A percentile compares a stretch with the other conserved stretches of the same genome.
Evolutionary conservation across 805 yeast genomes (phyloP).

Genomic region (Starmerella powellii): DNA sequence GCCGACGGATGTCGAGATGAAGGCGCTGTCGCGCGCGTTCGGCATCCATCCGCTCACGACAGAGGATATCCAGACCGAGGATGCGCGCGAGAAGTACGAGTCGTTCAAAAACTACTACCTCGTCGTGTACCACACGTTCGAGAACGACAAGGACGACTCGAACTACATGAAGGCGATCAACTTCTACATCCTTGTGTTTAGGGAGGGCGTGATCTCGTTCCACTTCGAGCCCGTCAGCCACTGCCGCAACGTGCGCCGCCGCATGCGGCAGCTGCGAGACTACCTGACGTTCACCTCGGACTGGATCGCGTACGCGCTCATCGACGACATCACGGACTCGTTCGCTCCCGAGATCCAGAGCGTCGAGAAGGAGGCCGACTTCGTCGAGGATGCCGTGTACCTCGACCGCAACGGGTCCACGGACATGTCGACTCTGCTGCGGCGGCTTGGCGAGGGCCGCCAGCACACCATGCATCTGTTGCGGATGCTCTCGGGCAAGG

Average conservation of each 20-base stretch:
- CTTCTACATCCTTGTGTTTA: conserved; percentile 49
- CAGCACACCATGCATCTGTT: conserved; percentile 84
- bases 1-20: conserved; percentile 93
- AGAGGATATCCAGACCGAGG: conserved; percentile 93
- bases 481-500: conserved; percentile 83
- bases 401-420: conserved; percentile 43
- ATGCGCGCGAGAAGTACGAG: conserved; percentile 94
- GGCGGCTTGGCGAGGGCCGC: conserved; percentile 77
- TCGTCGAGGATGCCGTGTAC: conserved; percentile 71
- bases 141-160: conserved; percentile 59
- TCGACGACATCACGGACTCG: conserved; percentile 54
- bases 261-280: conserved; percentile 51
- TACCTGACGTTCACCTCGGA: conserved; percentile 49
- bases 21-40: conserved; percentile 78
- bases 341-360: conserved; percentile 50
- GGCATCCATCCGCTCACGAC: conserved; percentile 97
- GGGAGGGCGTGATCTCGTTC: conserved; percentile 48
- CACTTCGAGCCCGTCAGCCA: conserved; percentile 49
- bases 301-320: conserved; percentile 55
- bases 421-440: conserved; percentile 40
- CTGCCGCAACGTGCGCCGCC: conserved; percentile 48
- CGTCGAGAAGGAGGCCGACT: conserved; percentile 51
- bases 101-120: conserved; percentile 80
- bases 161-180: conserved; percentile 50
- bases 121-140: conserved; percentile 95